Evolutionary conservation across 306 rosid genomes (phyloP).

Genomic region (Sesbania bispinosa): DNA sequence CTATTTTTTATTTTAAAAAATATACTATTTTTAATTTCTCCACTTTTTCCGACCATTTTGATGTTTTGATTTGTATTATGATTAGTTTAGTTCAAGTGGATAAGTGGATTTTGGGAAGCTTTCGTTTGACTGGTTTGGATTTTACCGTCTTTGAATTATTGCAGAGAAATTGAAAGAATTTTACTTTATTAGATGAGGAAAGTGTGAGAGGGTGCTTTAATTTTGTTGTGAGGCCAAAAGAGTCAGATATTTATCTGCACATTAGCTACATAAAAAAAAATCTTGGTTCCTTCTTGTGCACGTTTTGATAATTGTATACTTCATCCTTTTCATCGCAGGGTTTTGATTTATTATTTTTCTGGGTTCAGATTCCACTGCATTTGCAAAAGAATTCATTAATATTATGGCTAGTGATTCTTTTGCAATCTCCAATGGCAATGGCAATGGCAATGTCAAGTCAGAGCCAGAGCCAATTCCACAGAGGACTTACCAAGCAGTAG

Average conservation of each 20-base stretch:
- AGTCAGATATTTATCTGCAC: too few relatives aligned
- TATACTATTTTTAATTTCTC: not conserved
- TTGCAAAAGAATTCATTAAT: slow-evolving; percentile 27
- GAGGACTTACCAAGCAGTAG: slow-evolving; percentile 90
- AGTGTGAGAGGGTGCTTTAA: not conserved
- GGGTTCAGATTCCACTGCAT: slow-evolving; percentile 49
- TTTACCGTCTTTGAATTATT: not conserved
- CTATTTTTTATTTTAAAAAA: not conserved
- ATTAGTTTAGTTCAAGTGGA: not conserved
- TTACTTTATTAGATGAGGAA: not conserved
- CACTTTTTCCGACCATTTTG: not conserved
- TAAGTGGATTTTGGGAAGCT: not conserved
- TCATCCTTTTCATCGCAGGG: too few relatives aligned
- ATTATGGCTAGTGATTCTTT: slow-evolving; percentile 60
- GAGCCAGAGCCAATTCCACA: slow-evolving; percentile 40
- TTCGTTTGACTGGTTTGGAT: not conserved
- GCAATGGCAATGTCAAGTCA: slow-evolving; percentile 39
- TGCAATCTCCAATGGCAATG: slow-evolving; percentile 29
- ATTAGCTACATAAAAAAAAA: too few relatives aligned
- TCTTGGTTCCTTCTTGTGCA: too few relatives aligned
- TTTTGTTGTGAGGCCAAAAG: not conserved
- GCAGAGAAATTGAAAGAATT: not conserved
- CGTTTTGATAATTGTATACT: too few relatives aligned
- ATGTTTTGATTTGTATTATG: not conserved
- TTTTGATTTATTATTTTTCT: not conserved